Base-by-base conservation (phyloP, 2,329 filamentous ascomycete species). In the Apiospora malaysiana region DNA sequence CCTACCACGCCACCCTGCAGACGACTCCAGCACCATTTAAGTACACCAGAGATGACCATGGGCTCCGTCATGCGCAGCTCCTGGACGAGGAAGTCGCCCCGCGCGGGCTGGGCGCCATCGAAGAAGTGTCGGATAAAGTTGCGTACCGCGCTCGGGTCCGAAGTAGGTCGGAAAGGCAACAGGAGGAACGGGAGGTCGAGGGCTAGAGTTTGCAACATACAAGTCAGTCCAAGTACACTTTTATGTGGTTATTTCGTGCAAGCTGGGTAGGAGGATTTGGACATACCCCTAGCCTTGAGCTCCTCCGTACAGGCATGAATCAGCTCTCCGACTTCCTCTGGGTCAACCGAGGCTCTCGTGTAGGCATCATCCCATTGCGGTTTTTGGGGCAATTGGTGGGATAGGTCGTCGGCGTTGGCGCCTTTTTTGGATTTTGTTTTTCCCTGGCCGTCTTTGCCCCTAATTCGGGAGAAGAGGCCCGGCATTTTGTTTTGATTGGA, bases 1-100 rank as follows among this genome's bases (percentile, higher is more conserved):
- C 94, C 94, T 46, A 99, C 95, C 18, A 99, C 91, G 78, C 96
- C 96, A 71, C 94, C 94, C 56, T 92, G 90, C 68, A 99, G 85
- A 83, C 96, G 90, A 80, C 94, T 95, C 96, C 96, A 99, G 82
- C 95, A 98, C 96, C 96, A 99, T 85, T 98, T 99, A 74, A 96
- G 87, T 56, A 98, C 94, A 77, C 95, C 96, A 74, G 94, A 95
- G 69, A 99, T 89, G 70, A 97, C 95, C 92, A 97, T 94, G 71
- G 95, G 94, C 82, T 98, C 95, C 37, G 93, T 94, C 84, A 99
- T 91, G 73, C 95, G 93, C 76, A 99, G 85, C 83, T 99, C 96
- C 81, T 96, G 94, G 72, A 88, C 84, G 79, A 99, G 86, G 66
- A 84, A 83, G 73, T 94, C 91, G 63, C 94, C 94, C 66, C 85